Evolutionary conservation across 1,139 yeast species (phyloP).

Genomic region (Scheffersomyces lignicola): DNA sequence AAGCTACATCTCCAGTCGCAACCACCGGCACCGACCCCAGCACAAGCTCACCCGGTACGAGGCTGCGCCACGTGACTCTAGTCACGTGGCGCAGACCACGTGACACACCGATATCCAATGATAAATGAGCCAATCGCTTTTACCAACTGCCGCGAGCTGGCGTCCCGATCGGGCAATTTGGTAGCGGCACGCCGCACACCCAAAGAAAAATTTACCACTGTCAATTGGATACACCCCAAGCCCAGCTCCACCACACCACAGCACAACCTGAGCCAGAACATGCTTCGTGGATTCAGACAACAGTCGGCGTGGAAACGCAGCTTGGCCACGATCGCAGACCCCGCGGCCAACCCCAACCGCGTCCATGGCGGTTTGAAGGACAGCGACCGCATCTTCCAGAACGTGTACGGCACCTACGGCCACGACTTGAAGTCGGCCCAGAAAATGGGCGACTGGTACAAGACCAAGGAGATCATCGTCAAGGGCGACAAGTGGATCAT

Average conservation of each 20-base stretch:
- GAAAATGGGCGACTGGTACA: constrained; percentile 88
- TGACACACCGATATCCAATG: no score
- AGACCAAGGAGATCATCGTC: constrained; percentile 77
- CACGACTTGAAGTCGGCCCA: constrained; percentile 70
- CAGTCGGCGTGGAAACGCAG: constrained; percentile 24
- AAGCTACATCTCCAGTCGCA: no score
- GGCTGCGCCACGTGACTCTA: no score
- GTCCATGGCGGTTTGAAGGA: constrained; percentile 76
- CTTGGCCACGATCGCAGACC: constrained; percentile 47
- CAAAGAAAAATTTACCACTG: not conserved
- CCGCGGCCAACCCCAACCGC: constrained; percentile 55
- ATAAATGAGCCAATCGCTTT: constrained; percentile 1
- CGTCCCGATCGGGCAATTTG: not conserved
- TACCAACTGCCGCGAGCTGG: not conserved
- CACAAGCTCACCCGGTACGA: no score
- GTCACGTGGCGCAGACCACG: no score
- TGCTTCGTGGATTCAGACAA: constrained; percentile 24
- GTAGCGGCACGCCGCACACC: not conserved
- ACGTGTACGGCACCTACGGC: constrained; percentile 73
- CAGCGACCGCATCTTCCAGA: constrained; percentile 84
- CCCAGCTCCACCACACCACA: not conserved
- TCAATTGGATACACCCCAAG: not conserved
- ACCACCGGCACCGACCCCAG: no score
- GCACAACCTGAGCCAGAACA: constrained; percentile 8
- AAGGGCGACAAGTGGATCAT: constrained; percentile 90